Base-by-base conservation (phyloP, 2,329 filamentous ascomycete genomes). In the Claviceps arundinis region DNA sequence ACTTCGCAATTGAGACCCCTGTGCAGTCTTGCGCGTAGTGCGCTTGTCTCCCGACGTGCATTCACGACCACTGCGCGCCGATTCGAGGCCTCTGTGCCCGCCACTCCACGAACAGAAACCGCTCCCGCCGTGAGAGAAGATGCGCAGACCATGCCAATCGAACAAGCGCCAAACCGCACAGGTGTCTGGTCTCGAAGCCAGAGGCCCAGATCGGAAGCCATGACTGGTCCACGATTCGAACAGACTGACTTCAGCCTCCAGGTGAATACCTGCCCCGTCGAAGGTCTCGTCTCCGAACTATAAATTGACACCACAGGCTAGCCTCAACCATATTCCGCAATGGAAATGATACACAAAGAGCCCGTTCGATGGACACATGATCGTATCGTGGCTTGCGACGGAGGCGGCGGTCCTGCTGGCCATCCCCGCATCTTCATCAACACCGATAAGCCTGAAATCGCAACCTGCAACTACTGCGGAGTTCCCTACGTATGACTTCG, bases 361-460 rank as follows among this genome's bases (percentile, higher is more conserved):
- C 91, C 90, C 19, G 93, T 98, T 38, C 80, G 81, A 68, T 98
- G 93, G 91, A 87, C 84, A 54, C 84, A 95, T 66, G 79, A 87
- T 57, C 80, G 83, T 56, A 70, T 87, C 48, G 91, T 94, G 50
- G 82, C 83, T 45, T 98, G 93, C 67, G 90, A 97, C 63, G 93
- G 93, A 54, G 93, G 91, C 54, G 90, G 90, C 59, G 93, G 91
- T 46, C 85, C 90, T 37, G 74, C 87, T 52, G 93, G 93, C 44
- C 93, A 98, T 69, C 93, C 93, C 48, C 81, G 81, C 64, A 85
- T 98, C 71, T 98, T 89, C 69, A 98, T 98, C 80, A 98, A 98
- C 73, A 84, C 87, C 59, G 93, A 98, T 72, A 97, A 96, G 77
- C 87, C 93, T 44, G 84, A 97, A 75, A 95, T 98, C 62, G 81